Base-by-base conservation (phyloP, 1,139 yeast genomes). In the Yamadazyma taylorii region DNA sequence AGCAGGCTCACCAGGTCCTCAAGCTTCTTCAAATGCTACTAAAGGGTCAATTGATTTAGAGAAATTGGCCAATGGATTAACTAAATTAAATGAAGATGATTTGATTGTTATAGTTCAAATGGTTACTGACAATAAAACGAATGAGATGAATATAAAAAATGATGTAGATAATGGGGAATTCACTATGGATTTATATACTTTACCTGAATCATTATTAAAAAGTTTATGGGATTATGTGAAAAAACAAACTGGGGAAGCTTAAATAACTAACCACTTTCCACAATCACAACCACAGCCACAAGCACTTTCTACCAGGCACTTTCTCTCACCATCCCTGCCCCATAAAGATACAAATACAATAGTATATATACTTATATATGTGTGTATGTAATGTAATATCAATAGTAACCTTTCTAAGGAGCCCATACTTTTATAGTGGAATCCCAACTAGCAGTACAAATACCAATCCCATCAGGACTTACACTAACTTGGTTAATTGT, bases 161-260 rank as follows among this genome's bases (percentile, higher is more conserved):
- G 96, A 92, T 58, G 90, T 87, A 36, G 97, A 90, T 47, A 94
- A 88, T 54, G 98, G 98, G 35, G 98, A 92, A 67, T 92, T 92
- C 61, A 90, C 95, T 42, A 88, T 92, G 86, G 98, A 92, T 64
- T 74, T 92, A 53, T 90, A 81, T 61, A 90, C 97, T 30, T 73
- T 92, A 51, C 98, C 98, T 15, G 97, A 90, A 59, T 81, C 88
- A 30, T 73, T 92, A 58, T 77, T 92, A 61, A 88, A 85, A 66
- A 86, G 95, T 73, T 74, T 92, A 62, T 89, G 95, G 95, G 97
- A 92, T 51, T 90, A 86, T 60, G 95, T 88, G 33, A 82, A 81
- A 63, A 86, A 86, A 64, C 81, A 74, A 51, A 66, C 69, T 16
- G 73, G 69, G 38, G 75, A 63, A 47, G 58, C 53, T 33, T 65